Base-by-base conservation (phyloP, 495 filamentous ascomycete genomes). In the Durotheca rogersii region DNA sequence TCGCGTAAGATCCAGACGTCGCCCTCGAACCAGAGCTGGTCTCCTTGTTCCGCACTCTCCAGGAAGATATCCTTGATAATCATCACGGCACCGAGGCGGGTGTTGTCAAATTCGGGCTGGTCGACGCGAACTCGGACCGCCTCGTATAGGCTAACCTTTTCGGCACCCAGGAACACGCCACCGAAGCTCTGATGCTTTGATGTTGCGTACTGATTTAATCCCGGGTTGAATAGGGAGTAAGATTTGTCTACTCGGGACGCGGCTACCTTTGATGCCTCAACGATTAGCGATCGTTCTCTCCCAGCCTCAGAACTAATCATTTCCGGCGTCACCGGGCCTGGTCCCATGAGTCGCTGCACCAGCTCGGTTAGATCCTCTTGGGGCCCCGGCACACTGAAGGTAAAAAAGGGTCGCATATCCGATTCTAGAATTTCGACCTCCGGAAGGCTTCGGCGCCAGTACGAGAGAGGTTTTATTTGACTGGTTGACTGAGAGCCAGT, bases 201-300 rank as follows among this genome's bases (percentile, higher is more conserved):
- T 4, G 36, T 30, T 7, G 25, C 4, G 11, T 40, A 10, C 4
- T 49, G 11, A 16, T 41, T 49, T 15, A 39, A 19, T 2, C 62
- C 12, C 7, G 32, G 20, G 48, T 72, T 69, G 48, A 76, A 72
- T 18, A 67, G 56, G 0, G 72, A 74, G 34, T 66, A 74, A 18
- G 56, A 62, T 55, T 73, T 69, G 41, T 76, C 72, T 38, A 73
- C 61, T 14, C 38, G 53, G 18, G 51, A 56, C 0, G 73, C 73
- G 9, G 65, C 72, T 44, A 74, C 49, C 60, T 76, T 76, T 6
- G 72, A 73, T 2, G 72, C 72, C 35, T 76, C 73, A 17, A 76
- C 60, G 11, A 61, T 65, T 6, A 74, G 38, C 10, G 47, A 30
- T 41, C 71, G n/a, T n/a, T 65, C 20, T 55, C 51, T 37, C 45